Evolutionary conservation across 768 basidiomycete genomes (phyloP).

Genomic region (Pisolithus sp.): DNA sequence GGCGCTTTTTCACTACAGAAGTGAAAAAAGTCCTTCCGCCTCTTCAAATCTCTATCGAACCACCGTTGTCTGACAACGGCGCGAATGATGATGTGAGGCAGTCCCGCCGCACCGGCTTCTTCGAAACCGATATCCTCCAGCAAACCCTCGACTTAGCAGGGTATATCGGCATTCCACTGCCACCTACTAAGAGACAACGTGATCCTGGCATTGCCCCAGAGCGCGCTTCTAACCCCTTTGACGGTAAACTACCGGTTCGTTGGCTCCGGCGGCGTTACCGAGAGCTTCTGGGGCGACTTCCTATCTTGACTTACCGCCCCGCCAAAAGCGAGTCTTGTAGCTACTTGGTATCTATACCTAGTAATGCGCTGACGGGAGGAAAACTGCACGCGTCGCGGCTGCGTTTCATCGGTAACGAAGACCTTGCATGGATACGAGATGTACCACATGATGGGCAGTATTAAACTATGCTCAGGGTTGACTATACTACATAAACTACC

Average conservation of each 20-base stretch:
- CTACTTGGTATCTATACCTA: conserved; percentile 28
- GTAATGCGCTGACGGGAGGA: conserved; percentile 22
- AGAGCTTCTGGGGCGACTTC: conserved; percentile 52
- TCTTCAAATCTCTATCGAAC: conserved; percentile 39
- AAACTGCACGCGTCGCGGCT: conserved; percentile 14
- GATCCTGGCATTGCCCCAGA: not conserved
- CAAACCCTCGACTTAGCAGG: conserved; percentile 43
- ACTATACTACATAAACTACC: not conserved
- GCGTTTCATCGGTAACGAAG: conserved; percentile 22
- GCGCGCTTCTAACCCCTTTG: conserved; percentile 8
- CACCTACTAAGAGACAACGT: conserved; percentile 27
- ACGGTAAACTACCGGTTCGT: conserved; percentile 15
- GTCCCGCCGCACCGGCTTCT: conserved; percentile 36
- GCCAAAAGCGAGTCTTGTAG: conserved; percentile 1
- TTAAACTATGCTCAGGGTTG: not conserved
- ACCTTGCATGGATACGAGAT: conserved; percentile 31
- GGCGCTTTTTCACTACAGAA: conserved; percentile 56
- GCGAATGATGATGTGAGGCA: conserved; percentile 11
- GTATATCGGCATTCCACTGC: conserved; percentile 17
- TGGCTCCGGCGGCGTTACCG: conserved; percentile 49
- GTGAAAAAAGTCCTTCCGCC: conserved; percentile 54
- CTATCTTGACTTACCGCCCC: conserved; percentile 40
- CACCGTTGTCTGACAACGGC: conserved; percentile 4
- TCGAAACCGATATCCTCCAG: conserved; percentile 36
- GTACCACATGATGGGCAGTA: too few relatives aligned